Base-by-base conservation (phyloP, 1,139 yeast genomes). In the Pichia sp. region DNA sequence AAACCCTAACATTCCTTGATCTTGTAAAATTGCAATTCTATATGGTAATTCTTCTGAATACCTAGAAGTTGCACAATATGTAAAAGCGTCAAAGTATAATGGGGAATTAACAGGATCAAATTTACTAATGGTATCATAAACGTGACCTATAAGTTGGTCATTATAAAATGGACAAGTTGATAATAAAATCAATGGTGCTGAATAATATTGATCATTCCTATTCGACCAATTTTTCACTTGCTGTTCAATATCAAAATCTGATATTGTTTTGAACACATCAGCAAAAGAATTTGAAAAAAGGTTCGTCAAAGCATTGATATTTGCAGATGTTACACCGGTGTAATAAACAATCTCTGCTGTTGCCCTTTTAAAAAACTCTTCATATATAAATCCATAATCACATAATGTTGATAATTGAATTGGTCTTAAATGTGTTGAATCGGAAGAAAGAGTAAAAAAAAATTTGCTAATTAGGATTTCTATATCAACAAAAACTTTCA, bases 11-110 rank as follows among this genome's bases (percentile, higher is more conserved):
- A 80, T 75, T 16, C 93, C 91, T 42, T 75, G 70, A 0, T 80
- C 73, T 30, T 72, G 60, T 44, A 82, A 72, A 49, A 79, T 79
- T 42, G 79, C 73, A 44, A 81, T 77, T 57, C 76, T 83, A 36
- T 77, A 71, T 51, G 78, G 71, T 27, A 84, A 64, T 42, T 71
- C 74, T 49, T 74, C 74, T 9, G 79, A 73, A 7, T 73, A 67
- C 47, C 81, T 72, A 0, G 67, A 59, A 22, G 74, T 73, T 0
- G 83, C 76, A 45, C 83, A 70, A 41, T 67, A 74, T 18, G 68
- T 71, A 42, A 84, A 63, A 0, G 89, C 81, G 65, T 91, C 97
- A 53, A 85, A 82, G 60, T 89, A 90, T 47, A 74, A 70, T 8
- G 89, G 79, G 7, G 70, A 67, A 58, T 82, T 77, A 0, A 53